These are phyloP conservation scores for Calcarisporium arbuscula DNA, from an alignment of 2,329 filamentous ascomycete genomes.

Conservation along the genomic window DNA sequence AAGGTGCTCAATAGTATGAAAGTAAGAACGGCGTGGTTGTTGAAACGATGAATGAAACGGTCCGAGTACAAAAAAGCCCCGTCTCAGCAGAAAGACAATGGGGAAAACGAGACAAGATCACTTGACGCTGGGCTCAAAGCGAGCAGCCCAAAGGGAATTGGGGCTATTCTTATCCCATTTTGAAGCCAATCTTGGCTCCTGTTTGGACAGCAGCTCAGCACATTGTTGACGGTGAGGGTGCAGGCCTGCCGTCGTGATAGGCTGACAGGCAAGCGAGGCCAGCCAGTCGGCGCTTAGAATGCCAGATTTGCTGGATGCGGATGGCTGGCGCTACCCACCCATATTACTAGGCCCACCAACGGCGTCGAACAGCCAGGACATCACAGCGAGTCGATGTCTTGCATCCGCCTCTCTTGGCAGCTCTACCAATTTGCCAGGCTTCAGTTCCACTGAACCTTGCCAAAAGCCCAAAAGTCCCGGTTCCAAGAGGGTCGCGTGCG, in stretches of 20 bases:
- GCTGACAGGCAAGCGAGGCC: slow-evolving; percentile 19
- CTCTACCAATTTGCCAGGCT: too few species aligned
- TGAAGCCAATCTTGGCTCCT: slow-evolving; percentile 7
- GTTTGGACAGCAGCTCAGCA: slow-evolving; percentile 14
- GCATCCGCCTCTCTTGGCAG: slow-evolving; percentile 17
- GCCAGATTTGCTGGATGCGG: slow-evolving; percentile 22
- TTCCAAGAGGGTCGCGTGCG: slow-evolving; percentile 19
- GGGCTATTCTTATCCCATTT: too few species aligned
- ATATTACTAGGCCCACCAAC: slow-evolving; percentile 28
- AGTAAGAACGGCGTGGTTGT: too few species aligned
- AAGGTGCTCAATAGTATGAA: too few species aligned
- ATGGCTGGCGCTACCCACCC: slow-evolving; percentile 29
- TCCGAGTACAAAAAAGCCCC: too few species aligned
- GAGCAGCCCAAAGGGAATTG: too few species aligned
- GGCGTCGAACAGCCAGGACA: slow-evolving; percentile 29
- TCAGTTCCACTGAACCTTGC: neutral
- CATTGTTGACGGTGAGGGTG: slow-evolving; percentile 18
- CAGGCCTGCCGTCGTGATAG: slow-evolving; percentile 25
- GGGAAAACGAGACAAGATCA: slow-evolving; percentile 1
- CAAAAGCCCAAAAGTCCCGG: neutral
- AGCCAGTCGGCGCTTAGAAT: slow-evolving; percentile 30
- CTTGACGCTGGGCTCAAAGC: slow-evolving; percentile 5
- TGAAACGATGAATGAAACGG: too few species aligned
- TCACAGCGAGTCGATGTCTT: slow-evolving; percentile 38
- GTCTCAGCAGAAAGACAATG: neutral